phyloP scores from a whole-genome alignment of 306 rosid species.

The Gleditsia sinensis region DNA sequence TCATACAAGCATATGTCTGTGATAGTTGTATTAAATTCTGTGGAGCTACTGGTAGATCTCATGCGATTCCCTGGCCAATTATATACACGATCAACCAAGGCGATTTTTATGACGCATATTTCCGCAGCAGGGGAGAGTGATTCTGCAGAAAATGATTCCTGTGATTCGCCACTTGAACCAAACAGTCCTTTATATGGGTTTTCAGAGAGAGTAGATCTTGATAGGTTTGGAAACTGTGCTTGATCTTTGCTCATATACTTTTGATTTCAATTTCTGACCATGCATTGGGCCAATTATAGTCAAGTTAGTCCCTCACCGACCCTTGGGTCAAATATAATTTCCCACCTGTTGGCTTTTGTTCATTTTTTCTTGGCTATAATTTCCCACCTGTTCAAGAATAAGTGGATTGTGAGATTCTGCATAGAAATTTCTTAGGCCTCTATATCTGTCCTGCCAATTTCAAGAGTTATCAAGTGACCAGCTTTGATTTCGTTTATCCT shows the following conservation, averaged over 20 bases:
- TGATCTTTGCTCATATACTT: constrained; percentile 11
- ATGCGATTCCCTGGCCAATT: constrained; percentile 97
- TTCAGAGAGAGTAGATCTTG: constrained; percentile 77
- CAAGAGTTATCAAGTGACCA: constrained; percentile 28
- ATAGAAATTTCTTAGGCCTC: constrained; percentile 19
- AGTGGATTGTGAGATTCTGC: constrained; percentile 26
- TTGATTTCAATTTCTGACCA: constrained; percentile 24
- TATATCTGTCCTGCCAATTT: constrained; percentile 21
- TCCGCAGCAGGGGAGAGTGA: constrained; percentile 99
- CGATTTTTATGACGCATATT: constrained; percentile 87
- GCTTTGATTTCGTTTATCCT: constrained; percentile 31
- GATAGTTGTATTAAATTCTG: constrained; percentile 76
- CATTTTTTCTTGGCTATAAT: neutral
- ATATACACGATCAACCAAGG: constrained; percentile 78
- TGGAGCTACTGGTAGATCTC: constrained; percentile 90
- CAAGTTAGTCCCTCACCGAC: constrained; percentile 21
- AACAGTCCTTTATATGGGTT: constrained; percentile 95
- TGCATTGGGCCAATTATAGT: constrained; percentile 32
- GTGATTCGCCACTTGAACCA: constrained; percentile 99
- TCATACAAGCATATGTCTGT: constrained; percentile 92
- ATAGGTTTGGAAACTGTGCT: constrained; percentile 45
- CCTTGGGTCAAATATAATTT: constrained; percentile 24
- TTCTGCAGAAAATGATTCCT: constrained; percentile 99
- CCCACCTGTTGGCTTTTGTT: neutral
- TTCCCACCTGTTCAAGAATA: neutral